Base-by-base conservation (phyloP, 352 stramenopile genomes). In the Pythium brachiatum region DNA sequence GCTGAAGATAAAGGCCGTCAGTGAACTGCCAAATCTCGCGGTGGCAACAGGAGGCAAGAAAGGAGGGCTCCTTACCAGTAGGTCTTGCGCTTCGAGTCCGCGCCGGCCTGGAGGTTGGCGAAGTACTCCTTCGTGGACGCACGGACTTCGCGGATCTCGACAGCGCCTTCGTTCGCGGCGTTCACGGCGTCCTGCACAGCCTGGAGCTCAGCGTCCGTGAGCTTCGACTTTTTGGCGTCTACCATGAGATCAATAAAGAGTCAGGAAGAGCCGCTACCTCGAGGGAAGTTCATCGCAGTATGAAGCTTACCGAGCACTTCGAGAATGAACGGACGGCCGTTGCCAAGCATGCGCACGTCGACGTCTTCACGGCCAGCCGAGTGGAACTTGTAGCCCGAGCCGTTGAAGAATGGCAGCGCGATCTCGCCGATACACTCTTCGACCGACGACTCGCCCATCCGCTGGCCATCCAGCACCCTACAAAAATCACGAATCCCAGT, bases 311-410 rank as follows among this genome's bases (percentile, higher is more conserved):
- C 72, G 8, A 93, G 66, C 16, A 96, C 73, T 67, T 96, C 87
- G 43, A 96, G 74, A 56, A 96, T 96, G 64, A 98, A 98, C 16
- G 92, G 94, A 1, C 94, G 85, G 51, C 94, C 94, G 39, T 96
- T 95, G 52, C 97, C 83, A 13, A 99, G 73, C 97, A 99, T 99
- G 38, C 96, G 80, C 31, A 99, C 97, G 71, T 99, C 96, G 39
- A 98, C 90, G 74, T 99, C 97, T 79, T 99, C 97, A 54, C 97
- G 88, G 21, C 97, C 97, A 7, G 94, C 95, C 1, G 92, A 97
- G 80, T 98, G 95, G 59, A 99, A 99, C 68, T 99, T 99, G 75
- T 93, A 94, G 41, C 79, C 66, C 38, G 72, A 64, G 11, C 81
- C 83, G 3, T 82, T 58, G 55, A 92, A 91, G 51, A 83, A 83